A percentile compares a stretch with the other conserved stretches of the same genome.
Evolutionary conservation across 495 filamentous ascomycete genomes (phyloP).

Genomic region (Haplographium delicatum): DNA sequence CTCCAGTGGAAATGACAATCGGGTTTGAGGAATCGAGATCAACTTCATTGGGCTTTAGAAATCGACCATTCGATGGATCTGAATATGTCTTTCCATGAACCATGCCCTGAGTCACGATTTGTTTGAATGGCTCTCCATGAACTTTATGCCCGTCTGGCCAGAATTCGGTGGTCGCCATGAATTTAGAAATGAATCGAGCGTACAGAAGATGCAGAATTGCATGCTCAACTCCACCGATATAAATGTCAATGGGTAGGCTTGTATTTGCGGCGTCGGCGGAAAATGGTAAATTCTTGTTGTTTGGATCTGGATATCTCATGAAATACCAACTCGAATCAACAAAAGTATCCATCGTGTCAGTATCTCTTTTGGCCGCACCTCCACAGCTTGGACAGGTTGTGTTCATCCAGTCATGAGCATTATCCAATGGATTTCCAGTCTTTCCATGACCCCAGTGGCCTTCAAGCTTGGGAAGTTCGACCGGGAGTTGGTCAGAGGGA

Average conservation of each 20-base stretch:
- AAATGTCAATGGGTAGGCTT: constrained; percentile 70
- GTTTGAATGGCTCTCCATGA: constrained; percentile 67
- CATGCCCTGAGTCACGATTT: constrained; percentile 84
- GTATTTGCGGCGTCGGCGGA: constrained; percentile 47
- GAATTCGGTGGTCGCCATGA: constrained; percentile 53
- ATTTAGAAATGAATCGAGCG: constrained; percentile 85
- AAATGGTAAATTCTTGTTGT: constrained; percentile 58
- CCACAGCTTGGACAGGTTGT: constrained; percentile 70
- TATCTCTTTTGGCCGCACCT: constrained; percentile 69
- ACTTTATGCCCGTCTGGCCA: constrained; percentile 42
- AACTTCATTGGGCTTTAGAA: constrained; percentile 73
- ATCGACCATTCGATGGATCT: constrained; percentile 68
- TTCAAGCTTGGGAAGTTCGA: constrained; percentile 65
- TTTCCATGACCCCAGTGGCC: constrained; percentile 63
- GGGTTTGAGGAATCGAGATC: constrained; percentile 55
- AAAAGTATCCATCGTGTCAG: constrained; percentile 95
- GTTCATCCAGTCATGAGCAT: constrained; percentile 66
- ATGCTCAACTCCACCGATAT: constrained; percentile 85
- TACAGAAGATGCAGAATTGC: constrained; percentile 91
- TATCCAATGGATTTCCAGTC: constrained; percentile 71
- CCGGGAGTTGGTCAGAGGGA: constrained; percentile 68
- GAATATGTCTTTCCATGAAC: constrained; percentile 81
- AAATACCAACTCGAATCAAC: constrained; percentile 94
- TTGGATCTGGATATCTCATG: constrained; percentile 67
- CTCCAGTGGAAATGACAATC: constrained; percentile 52